Evolutionary conservation across 305 asterid genomes (phyloP).

Genomic region (Andrographis paniculata): DNA sequence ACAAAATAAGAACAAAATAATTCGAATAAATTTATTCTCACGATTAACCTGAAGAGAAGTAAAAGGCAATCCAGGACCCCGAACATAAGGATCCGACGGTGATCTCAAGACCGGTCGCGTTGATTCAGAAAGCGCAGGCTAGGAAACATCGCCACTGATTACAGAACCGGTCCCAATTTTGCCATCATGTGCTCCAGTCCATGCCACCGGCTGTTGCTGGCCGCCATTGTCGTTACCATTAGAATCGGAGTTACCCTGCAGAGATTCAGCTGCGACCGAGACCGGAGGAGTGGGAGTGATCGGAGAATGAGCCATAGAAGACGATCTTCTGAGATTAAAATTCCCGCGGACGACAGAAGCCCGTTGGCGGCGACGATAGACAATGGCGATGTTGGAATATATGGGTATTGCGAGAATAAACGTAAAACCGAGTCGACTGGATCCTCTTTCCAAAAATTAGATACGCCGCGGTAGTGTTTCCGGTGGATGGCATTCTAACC

Average conservation of each 20-base stretch:
- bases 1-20: not conserved
- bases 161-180: constrained; percentile 35
- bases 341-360: constrained; percentile 14
- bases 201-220: constrained; percentile 32
- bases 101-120: constrained; percentile 30
- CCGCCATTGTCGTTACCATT: constrained; percentile 31
- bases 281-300: no score
- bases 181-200: constrained; percentile 41
- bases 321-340: not conserved
- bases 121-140: constrained; percentile 58
- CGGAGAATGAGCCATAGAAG: no score
- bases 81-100: constrained; percentile 21
- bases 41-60: constrained; percentile 42
- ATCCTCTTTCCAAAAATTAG: no score
- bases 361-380: no score
- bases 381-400: no score
- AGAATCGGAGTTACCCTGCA: no score
- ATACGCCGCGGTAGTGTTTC: no score
- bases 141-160: constrained; percentile 43
- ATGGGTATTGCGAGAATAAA: no score
- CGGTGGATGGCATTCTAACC: no score
- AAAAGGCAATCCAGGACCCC: constrained; percentile 32
- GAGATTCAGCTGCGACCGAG: constrained; percentile 15
- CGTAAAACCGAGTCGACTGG: no score
- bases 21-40: no score